A percentile compares a stretch with the other conserved stretches of the same genome.
phyloP scores from a whole-genome alignment of 768 basidiomycete species.

The Agrocybe praecox region DNA sequence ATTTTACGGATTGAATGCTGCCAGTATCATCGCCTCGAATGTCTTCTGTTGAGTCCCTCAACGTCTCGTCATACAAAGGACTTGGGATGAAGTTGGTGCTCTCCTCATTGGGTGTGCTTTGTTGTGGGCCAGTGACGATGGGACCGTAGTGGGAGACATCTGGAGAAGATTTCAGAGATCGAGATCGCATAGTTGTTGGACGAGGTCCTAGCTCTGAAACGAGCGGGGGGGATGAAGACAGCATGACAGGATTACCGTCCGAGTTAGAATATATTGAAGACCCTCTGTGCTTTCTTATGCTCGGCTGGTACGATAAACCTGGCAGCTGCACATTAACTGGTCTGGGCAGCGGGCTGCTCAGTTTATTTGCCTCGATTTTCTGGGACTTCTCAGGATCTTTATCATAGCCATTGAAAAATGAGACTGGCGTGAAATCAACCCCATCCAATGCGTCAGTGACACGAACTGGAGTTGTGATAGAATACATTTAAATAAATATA shows the following conservation, averaged over 20 bases:
- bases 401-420: conserved; percentile 31
- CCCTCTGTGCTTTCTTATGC: conserved; percentile 12
- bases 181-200: conserved; percentile 1
- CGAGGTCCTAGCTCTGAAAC: conserved; percentile 22
- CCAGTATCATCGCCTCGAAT: background rate
- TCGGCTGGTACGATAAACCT: background rate
- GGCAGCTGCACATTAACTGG: conserved; percentile 6
- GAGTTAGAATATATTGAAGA: conserved; percentile 29
- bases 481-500: background rate
- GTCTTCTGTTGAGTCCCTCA: no score
- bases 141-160: background rate
- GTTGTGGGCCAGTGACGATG: background rate
- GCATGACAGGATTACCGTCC: conserved; percentile 21
- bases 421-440: conserved; percentile 44
- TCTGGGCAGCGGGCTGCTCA: background rate
- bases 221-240: conserved; percentile 30
- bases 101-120: background rate
- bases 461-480: conserved; percentile 29
- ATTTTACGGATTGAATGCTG: background rate
- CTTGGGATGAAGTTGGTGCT: no score
- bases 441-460: conserved; percentile 42
- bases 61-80: no score
- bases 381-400: conserved; percentile 19
- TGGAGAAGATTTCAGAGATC: background rate
- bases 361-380: background rate